Percentiles rank a stretch among this genome's conserved stretches.
Conservation (phyloP, 495 filamentous ascomycete species). For the Margaritispora aquatica region DNA sequence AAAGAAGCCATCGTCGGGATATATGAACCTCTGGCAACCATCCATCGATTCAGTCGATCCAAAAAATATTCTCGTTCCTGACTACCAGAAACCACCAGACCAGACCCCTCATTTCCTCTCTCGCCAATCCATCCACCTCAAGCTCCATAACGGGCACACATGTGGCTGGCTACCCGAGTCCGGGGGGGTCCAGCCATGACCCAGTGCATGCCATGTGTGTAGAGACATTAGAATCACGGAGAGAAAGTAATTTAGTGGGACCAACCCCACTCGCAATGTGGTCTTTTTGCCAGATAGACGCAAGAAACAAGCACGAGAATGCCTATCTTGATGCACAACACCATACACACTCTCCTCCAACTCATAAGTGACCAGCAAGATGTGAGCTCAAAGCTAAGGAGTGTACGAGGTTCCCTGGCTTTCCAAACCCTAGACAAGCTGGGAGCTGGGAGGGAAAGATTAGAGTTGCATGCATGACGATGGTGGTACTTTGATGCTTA, state of each 20-base stretch:
- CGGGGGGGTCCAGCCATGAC: constrained; percentile 19
- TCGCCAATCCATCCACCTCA: too few relatives aligned
- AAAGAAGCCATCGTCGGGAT: constrained; percentile 10
- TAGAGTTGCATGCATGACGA: constrained; percentile 14
- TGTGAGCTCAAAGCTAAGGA: constrained; percentile 23
- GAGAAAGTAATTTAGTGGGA: too few relatives aligned
- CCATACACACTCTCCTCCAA: too few relatives aligned
- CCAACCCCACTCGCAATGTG: too few relatives aligned
- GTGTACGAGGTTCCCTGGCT: too few relatives aligned
- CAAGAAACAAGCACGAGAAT: not conserved
- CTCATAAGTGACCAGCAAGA: too few relatives aligned
- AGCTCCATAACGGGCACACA: not conserved
- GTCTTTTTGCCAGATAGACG: not conserved
- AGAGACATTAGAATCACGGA: too few relatives aligned
- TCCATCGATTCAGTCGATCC: not conserved
- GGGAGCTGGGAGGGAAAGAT: constrained; percentile 4
- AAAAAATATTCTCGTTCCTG: too few relatives aligned
- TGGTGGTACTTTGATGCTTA: not conserved
- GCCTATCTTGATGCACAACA: constrained; percentile 18
- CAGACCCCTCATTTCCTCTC: too few relatives aligned
- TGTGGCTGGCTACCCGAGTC: constrained; percentile 22
- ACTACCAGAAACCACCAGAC: too few relatives aligned
- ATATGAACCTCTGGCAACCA: constrained; percentile 18
- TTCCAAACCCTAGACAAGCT: constrained; percentile 21
- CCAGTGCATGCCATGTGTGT: too few relatives aligned